These are phyloP conservation scores for Chytriomyces confervae DNA, from an alignment of 192 early-diverging fungal species.

Conservation along the genomic window DNA sequence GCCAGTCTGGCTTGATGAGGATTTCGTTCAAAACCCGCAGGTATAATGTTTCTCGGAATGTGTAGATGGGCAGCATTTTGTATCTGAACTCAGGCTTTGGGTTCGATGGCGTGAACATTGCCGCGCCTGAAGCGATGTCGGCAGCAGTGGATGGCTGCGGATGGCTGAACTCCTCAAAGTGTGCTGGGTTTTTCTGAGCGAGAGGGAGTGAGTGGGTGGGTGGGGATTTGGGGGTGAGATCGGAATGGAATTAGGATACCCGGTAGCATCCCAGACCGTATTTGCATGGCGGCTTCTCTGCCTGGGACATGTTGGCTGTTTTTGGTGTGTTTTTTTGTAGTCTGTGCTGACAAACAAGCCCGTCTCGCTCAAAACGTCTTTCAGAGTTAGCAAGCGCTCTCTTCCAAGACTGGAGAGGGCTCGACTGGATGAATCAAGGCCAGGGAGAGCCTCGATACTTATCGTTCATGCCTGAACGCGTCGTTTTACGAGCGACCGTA, in stretches of 20 bases:
- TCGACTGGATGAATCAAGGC: no score
- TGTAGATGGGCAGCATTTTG: slow-evolving; percentile 20
- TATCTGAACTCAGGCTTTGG: slow-evolving; percentile 1
- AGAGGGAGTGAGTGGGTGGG: not conserved
- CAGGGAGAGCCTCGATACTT: no score
- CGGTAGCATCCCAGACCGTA: not conserved
- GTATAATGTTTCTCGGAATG: slow-evolving; percentile 14
- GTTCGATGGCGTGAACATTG: not conserved
- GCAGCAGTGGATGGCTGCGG: not conserved
- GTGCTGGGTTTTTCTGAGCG: not conserved
- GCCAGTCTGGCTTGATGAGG: slow-evolving; percentile 31
- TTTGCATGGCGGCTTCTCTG: not conserved
- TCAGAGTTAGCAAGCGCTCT: no score
- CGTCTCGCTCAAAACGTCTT: no score
- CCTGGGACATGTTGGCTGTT: not conserved
- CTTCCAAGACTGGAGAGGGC: no score
- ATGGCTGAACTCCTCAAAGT: not conserved
- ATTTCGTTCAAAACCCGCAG: slow-evolving; percentile 7
- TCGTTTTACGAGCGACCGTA: no score
- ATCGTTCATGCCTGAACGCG: no score
- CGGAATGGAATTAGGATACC: not conserved
- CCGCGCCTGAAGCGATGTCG: not conserved
- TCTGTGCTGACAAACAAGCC: no score
- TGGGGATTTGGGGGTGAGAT: not conserved
- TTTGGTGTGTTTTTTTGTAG: no score